These are phyloP conservation scores for Polygonum aviculare DNA, from an alignment of 148 eudicot species.

Conservation along the genomic window DNA sequence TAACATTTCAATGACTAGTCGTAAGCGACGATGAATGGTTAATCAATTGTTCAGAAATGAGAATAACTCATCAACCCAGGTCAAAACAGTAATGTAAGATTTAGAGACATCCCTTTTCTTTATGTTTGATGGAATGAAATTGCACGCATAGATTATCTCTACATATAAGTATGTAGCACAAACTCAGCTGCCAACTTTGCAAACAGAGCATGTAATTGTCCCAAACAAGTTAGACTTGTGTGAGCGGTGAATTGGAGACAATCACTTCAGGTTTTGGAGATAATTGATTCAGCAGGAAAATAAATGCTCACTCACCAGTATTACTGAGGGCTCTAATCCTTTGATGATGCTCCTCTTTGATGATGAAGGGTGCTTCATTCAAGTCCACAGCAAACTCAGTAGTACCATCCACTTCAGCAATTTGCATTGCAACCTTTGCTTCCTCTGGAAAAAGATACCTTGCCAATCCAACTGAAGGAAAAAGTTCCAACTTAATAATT, in stretches of 20 bases:
- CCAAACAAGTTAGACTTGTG: neutral
- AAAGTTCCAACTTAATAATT: neutral
- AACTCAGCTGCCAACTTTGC: neutral
- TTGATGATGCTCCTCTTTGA: slow-evolving; percentile 61
- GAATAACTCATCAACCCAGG: no score
- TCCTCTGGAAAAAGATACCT: slow-evolving; percentile 76
- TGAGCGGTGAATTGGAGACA: neutral
- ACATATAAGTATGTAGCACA: no score
- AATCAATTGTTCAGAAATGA: neutral
- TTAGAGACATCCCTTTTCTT: neutral
- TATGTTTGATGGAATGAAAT: no score
- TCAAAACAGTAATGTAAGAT: neutral
- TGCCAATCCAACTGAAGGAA: slow-evolving; percentile 69
- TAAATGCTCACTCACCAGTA: slow-evolving; percentile 44
- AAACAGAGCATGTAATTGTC: neutral
- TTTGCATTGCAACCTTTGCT: slow-evolving; percentile 93
- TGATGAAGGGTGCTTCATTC: slow-evolving; percentile 73
- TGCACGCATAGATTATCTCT: no score
- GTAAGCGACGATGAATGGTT: neutral
- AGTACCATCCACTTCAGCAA: slow-evolving; percentile 91
- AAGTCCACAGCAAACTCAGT: slow-evolving; percentile 68
- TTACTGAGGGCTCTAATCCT: slow-evolving; percentile 73
- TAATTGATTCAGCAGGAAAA: neutral
- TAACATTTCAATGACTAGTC: neutral
- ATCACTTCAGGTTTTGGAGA: neutral